A percentile compares a stretch with the other conserved stretches of the same genome.
These are phyloP conservation scores for Carpinus viminea DNA, from an alignment of 306 rosid species.

Conservation along the genomic window DNA sequence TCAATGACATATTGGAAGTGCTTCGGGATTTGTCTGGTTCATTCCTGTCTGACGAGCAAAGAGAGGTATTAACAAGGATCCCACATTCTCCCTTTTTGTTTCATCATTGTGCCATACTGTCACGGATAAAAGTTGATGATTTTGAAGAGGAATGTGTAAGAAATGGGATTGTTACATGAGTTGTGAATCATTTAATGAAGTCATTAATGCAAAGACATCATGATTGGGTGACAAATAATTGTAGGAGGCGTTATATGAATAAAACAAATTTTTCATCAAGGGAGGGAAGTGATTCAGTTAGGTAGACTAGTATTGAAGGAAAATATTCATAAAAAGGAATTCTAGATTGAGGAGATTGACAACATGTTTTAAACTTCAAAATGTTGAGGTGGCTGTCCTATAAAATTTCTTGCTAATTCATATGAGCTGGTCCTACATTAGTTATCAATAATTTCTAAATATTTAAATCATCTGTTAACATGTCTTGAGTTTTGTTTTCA, in stretches of 20 bases:
- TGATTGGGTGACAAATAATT: background rate
- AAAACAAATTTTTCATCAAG: background rate
- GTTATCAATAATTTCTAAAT: background rate
- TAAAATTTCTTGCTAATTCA: too few species aligned
- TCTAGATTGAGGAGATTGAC: too few species aligned
- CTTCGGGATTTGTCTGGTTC: conserved; percentile 81
- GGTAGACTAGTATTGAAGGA: background rate
- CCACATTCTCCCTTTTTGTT: conserved; percentile 12
- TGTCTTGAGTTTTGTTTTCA: background rate
- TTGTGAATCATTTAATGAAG: background rate
- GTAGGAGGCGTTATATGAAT: background rate
- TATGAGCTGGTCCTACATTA: background rate
- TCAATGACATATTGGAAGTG: conserved; percentile 73
- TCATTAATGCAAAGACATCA: background rate
- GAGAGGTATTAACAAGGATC: conserved; percentile 68
- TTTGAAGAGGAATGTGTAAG: background rate
- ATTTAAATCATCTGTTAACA: background rate
- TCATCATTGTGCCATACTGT: background rate
- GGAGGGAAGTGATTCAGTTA: background rate
- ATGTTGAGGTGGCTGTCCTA: background rate
- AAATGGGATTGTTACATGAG: background rate
- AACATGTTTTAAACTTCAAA: background rate
- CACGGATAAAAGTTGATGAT: background rate
- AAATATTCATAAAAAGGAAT: background rate
- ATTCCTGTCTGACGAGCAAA: conserved; percentile 79